A percentile compares a stretch with the other conserved stretches of the same genome.
Evolutionary conservation across 2,329 filamentous ascomycete species (phyloP).

Genomic region (Colletotrichum filicis): DNA sequence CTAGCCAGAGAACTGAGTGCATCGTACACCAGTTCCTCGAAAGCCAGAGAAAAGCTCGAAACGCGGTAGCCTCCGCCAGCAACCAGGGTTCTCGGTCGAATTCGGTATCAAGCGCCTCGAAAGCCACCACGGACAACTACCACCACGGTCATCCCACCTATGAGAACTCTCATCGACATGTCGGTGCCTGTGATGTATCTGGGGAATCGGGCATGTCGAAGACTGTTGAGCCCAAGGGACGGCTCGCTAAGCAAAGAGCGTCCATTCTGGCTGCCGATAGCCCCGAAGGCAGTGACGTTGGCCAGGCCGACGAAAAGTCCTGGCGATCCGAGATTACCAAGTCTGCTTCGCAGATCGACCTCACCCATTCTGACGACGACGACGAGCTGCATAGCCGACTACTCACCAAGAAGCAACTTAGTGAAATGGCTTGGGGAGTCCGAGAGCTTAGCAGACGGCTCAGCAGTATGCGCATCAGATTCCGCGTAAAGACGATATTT

Average conservation of each 20-base stretch:
- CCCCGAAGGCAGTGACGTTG: conserved; percentile 54
- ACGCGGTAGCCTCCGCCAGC: conserved; percentile 38
- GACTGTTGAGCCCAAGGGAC: conserved; percentile 49
- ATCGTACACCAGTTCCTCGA: conserved; percentile 75
- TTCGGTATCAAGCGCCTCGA: conserved; percentile 27
- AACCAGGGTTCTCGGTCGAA: conserved; percentile 39
- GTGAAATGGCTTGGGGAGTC: conserved; percentile 97
- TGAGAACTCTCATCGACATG: conserved; percentile 32
- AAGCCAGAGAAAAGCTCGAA: conserved; percentile 56
- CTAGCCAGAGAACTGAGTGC: conserved; percentile 63
- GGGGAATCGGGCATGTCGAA: conserved; percentile 42
- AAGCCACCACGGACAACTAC: conserved; percentile 24
- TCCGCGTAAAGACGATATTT: conserved; percentile 86
- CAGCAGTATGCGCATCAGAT: conserved; percentile 83
- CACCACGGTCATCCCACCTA: conserved; percentile 44
- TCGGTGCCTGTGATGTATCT: conserved; percentile 38
- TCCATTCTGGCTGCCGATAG: conserved; percentile 65
- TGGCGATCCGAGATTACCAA: conserved; percentile 63
- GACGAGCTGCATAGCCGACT: conserved; percentile 70
- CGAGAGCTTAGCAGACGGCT: conserved; percentile 88
- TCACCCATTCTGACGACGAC: conserved; percentile 44
- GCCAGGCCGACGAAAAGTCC: conserved; percentile 66
- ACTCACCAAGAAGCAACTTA: conserved; percentile 92
- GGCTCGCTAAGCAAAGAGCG: conserved; percentile 71
- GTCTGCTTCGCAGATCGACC: conserved; percentile 53